A percentile compares a stretch with the other conserved stretches of the same genome.
Evolutionary conservation across 768 basidiomycete genomes (phyloP).

Genomic region (Mycena chlorophos): DNA sequence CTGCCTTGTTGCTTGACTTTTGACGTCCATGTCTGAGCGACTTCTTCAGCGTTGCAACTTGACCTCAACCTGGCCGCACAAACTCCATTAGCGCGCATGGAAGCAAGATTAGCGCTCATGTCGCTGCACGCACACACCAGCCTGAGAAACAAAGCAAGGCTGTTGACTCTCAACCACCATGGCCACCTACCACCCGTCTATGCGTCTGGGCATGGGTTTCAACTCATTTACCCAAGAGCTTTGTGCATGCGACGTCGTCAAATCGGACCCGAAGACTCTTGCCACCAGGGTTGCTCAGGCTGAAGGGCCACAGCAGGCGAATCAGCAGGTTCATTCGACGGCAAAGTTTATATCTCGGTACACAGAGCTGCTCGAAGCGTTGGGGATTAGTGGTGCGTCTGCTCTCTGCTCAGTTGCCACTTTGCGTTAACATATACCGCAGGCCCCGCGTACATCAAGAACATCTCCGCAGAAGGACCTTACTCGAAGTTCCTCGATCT

Average conservation of each 20-base stretch:
- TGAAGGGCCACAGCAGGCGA: no score
- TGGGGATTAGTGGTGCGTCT: background rate
- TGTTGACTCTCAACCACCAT: background rate
- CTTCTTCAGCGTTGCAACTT: no score
- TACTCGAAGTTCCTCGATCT: background rate
- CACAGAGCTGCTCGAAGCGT: background rate
- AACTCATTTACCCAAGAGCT: no score
- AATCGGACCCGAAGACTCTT: no score
- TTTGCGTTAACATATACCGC: background rate
- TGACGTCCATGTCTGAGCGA: no score
- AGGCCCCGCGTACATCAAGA: background rate
- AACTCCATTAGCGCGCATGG: no score
- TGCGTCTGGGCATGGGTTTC: conserved; percentile 6
- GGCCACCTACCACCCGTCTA: background rate
- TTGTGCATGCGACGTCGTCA: no score
- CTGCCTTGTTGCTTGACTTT: no score
- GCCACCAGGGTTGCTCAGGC: no score
- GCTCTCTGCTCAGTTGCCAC: background rate
- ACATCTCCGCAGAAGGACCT: background rate
- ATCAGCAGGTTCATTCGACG: background rate
- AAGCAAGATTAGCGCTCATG: background rate
- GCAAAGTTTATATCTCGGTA: background rate
- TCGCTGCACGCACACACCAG: background rate
- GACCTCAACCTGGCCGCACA: no score
- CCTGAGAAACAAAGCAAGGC: background rate